Percentiles rank a stretch among this genome's conserved stretches.
phyloP scores from a whole-genome alignment of 2,329 filamentous ascomycete genomes.

The Fusarium albidum region DNA sequence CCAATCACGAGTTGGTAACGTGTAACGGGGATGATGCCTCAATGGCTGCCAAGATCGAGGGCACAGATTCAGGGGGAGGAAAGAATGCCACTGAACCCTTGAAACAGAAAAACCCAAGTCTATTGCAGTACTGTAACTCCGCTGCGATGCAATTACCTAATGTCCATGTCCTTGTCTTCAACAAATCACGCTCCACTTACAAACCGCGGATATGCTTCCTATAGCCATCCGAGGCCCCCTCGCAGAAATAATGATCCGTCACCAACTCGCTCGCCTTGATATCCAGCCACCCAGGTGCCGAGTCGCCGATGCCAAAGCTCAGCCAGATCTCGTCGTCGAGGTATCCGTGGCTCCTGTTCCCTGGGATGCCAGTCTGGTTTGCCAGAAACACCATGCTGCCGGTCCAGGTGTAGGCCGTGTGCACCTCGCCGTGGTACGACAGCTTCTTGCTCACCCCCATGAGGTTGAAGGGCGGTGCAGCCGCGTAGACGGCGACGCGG shows the following conservation, averaged over 20 bases:
- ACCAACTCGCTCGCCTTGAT: slow-evolving; percentile 32
- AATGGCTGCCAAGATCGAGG: too few species aligned
- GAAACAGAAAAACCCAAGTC: too few species aligned
- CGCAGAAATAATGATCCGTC: slow-evolving; percentile 32
- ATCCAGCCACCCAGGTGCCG: slow-evolving; percentile 33
- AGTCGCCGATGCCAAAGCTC: slow-evolving; percentile 36
- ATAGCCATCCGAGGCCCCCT: slow-evolving; percentile 20
- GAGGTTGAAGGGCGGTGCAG: slow-evolving; percentile 29
- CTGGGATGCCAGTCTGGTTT: slow-evolving; percentile 7
- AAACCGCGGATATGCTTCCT: slow-evolving; percentile 20
- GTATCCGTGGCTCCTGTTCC: slow-evolving; percentile 27
- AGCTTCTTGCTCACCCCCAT: slow-evolving; percentile 37
- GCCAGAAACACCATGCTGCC: slow-evolving; percentile 36
- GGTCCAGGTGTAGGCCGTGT: slow-evolving; percentile 35
- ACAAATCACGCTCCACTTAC: too few species aligned
- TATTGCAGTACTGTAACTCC: too few species aligned
- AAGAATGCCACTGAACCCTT: too few species aligned
- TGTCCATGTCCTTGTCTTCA: slow-evolving; percentile 7
- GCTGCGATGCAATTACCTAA: too few species aligned
- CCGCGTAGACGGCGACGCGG: slow-evolving; percentile 33
- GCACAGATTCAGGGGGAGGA: too few species aligned
- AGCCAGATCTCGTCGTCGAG: slow-evolving; percentile 34
- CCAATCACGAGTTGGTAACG: too few species aligned
- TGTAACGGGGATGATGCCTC: too few species aligned
- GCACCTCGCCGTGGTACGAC: slow-evolving; percentile 34